phyloP scores from a whole-genome alignment of 176 grass and related monocot genomes.

The Avena sativa region DNA sequence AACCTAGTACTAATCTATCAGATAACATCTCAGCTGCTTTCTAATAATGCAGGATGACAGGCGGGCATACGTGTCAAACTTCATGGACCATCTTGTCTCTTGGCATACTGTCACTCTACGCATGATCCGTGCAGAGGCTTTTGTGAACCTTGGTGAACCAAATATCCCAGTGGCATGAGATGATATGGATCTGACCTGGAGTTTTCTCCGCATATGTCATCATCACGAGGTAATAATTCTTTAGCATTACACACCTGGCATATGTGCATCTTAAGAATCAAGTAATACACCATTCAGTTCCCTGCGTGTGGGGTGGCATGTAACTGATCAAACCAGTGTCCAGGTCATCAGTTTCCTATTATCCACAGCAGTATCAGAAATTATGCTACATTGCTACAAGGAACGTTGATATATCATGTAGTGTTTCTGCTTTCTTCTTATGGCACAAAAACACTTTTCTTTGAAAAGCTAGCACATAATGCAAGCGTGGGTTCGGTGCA shows the following conservation, averaged over 20 bases:
- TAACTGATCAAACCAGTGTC: neutral
- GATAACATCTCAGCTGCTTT: constrained; percentile 12
- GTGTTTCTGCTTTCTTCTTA: constrained; percentile 28
- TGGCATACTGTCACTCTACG: constrained; percentile 81
- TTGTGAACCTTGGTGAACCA: constrained; percentile 95
- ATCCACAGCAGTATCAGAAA: neutral
- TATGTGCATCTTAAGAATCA: constrained; percentile 30
- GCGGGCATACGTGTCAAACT: constrained; percentile 67
- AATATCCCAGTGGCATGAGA: constrained; percentile 75
- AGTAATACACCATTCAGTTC: neutral
- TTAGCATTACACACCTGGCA: neutral
- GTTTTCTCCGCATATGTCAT: neutral
- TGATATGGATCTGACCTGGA: neutral
- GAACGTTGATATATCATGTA: constrained; percentile 10
- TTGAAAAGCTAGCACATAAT: neutral
- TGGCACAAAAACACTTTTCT: neutral
- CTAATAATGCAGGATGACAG: constrained; percentile 71
- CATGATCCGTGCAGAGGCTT: constrained; percentile 90
- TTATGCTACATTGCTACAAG: neutral
- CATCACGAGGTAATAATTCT: constrained; percentile 37
- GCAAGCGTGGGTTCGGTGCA: neutral
- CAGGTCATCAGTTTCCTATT: neutral
- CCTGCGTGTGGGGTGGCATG: neutral
- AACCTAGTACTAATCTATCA: neutral
- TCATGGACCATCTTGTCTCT: constrained; percentile 85